Evolutionary conservation across 768 basidiomycete species (phyloP).

Genomic region (Macrolepiota dolichaula): DNA sequence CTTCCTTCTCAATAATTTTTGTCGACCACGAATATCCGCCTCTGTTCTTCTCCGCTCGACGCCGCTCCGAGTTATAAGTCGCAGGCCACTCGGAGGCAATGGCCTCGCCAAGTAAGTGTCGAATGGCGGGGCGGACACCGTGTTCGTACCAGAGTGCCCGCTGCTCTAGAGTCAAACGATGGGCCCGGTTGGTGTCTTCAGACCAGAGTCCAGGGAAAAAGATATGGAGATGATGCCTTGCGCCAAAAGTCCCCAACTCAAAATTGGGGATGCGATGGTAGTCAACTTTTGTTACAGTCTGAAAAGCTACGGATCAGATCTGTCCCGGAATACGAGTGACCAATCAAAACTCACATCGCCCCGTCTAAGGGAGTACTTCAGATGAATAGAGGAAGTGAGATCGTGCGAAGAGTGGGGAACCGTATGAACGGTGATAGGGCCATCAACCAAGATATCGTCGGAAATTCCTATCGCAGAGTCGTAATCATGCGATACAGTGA

Average conservation of each 20-base stretch:
- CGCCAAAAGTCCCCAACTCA: background rate
- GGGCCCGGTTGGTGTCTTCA: too few species aligned
- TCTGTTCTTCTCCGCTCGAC: slow-evolving; percentile 14
- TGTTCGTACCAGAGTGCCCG: too few species aligned
- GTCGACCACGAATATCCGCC: slow-evolving; percentile 17
- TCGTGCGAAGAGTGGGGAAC: background rate
- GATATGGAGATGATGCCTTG: slow-evolving; percentile 3
- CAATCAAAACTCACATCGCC: too few species aligned
- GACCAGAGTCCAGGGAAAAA: slow-evolving; percentile 28
- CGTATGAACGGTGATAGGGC: background rate
- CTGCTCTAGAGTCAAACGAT: slow-evolving; percentile 11
- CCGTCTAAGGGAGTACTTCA: background rate
- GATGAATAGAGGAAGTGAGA: too few species aligned
- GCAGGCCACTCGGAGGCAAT: too few species aligned
- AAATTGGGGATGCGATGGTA: background rate
- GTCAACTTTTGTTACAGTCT: too few species aligned
- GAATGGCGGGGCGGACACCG: slow-evolving; percentile 22
- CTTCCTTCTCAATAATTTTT: slow-evolving; percentile 14
- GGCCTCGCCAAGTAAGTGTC: background rate
- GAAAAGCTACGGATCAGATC: background rate
- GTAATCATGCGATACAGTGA: too few species aligned
- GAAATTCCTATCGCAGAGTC: too few species aligned
- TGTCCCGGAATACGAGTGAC: too few species aligned
- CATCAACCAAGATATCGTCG: slow-evolving; percentile 6
- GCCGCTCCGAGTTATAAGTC: slow-evolving; percentile 17